Evolutionary conservation across 805 yeast genomes (phyloP), one percentile per base, ranked within the genome.

Genomic region (Kuraishia piskuri): DNA sequence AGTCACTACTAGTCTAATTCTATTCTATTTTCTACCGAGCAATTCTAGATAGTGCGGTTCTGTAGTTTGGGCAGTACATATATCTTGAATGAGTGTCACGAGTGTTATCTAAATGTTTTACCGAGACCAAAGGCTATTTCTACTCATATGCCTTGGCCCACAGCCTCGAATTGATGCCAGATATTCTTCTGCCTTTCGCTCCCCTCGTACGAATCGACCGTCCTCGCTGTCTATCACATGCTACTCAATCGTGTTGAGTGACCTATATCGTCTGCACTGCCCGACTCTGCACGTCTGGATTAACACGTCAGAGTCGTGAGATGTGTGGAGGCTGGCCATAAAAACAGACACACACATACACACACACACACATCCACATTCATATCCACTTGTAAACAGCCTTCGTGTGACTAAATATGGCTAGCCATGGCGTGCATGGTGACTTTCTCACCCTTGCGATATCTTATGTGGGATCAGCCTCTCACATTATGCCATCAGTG

Each of bases 361-460:
- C 40, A 31, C 23, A 51, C 52, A 53, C 17, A 24, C 14, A 3
- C 45, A 22, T 51, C 50, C 47, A 36, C 37, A 50, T 7, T n/a
- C 5, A 22, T n/a, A 24, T 37, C 17, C n/a, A 22, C 12, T 8
- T 24, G 5, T 49, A 48, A 48, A 4, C n/a, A n/a, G n/a, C n/a
- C n/a, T n/a, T n/a, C 40, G 40, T 31, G 40, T 31, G 17, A 8
- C 40, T 31, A 14, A 3, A 31, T 5, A 7, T 12, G 40, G 40
- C 17, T 10, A 31, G 3, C 14, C 40, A 31, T 31, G 14, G 40
- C 14, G 40, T 31, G 40, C 40, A n/a, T 31, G 40, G 40, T n/a
- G 14, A 31, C n/a, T 31, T 25, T 25, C 4, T 12, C n/a, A n/a
- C n/a, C n/a, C n/a, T n/a, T n/a, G n/a, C n/a, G n/a, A n/a, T n/a